Evolutionary conservation across 495 filamentous ascomycete species (phyloP), one percentile per base, ranked within the genome.

Genomic region (Copromyces sp.): DNA sequence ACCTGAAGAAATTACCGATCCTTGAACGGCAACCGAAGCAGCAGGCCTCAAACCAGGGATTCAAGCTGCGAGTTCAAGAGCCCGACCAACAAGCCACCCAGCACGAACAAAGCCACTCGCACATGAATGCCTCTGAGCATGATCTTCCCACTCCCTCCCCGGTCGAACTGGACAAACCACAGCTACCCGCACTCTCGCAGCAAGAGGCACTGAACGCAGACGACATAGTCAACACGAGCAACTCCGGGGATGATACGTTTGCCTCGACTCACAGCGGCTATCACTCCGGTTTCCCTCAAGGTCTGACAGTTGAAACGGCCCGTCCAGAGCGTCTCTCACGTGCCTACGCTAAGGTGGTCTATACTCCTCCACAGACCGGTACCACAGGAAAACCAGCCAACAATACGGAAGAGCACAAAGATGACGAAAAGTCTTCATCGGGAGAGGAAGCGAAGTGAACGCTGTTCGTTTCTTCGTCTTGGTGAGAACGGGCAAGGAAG

Each of bases 241-340:
- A 37, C 53, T 65, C 29, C 24, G 53, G 14, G 14, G 29, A 35
- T 17, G 53, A 65, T 17, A 65, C 53, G 53, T 35, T 35, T 65
- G 14, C 32, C 35, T 65, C 53, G 2, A 7, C 53, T 35, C 24
- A 32, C 53, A 65, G 29, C 53, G 35, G 29, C 53, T 65, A 65
- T 17, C 29, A 65, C 29, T 65, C 53, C 2, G 29, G 12, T 8
- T 12, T 35, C 16, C 24, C 35, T 37, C 53, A 35, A 17, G 29
- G 29, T 35, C 24, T 37, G 3, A 65, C 29, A 16, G 53, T 65
- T 37, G 29, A 35, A 37, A 65, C 53, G 2, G 74, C 74, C 24
- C 71, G 69, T 20, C 74, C 71, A 9, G 45, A 75, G 40, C 74
- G 74, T 16, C 17, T 75, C 38, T 75, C 74, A 39, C 74, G 74